These are phyloP conservation scores for Hebeloma cylindrosporum DNA, from an alignment of 768 basidiomycete genomes.

Conservation along the genomic window DNA sequence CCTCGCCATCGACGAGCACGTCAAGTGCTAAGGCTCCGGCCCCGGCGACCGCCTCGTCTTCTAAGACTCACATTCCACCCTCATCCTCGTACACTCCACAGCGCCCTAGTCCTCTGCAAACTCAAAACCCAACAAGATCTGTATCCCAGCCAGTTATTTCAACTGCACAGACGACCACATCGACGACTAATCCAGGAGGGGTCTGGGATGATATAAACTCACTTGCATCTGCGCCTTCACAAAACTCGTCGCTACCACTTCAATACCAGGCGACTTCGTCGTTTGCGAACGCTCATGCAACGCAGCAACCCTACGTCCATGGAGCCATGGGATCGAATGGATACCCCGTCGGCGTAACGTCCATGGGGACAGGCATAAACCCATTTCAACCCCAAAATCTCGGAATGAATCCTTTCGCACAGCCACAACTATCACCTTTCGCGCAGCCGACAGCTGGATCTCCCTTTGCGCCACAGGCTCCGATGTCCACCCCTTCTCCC, in stretches of 20 bases:
- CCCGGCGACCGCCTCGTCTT: conserved; percentile 4
- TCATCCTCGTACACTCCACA: conserved; percentile 13
- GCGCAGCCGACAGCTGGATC: conserved; percentile 8
- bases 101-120: conserved; percentile 7
- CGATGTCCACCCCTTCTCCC: conserved; percentile 17
- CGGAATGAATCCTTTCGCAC: conserved; percentile 29
- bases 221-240: conserved; percentile 36
- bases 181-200: conserved; percentile 28
- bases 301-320: conserved; percentile 9
- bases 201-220: conserved; percentile 64
- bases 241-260: conserved; percentile 54
- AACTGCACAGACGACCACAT: conserved; percentile 5
- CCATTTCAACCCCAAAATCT: conserved; percentile 27
- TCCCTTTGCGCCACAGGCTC: conserved; percentile 19
- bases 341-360: conserved; percentile 17
- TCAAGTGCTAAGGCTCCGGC: conserved; percentile 5
- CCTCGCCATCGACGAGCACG: conserved; percentile 10
- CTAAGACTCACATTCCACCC: conserved; percentile 7
- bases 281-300: conserved; percentile 9
- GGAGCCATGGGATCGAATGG: conserved; percentile 19
- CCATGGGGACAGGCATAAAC: conserved; percentile 26
- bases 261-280: conserved; percentile 33
- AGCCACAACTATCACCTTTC: conserved; percentile 19
- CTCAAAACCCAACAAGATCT: conserved; percentile 13
- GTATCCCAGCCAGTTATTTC: conserved; percentile 23